phyloP scores from a whole-genome alignment of 306 rosid species.

The barrel medic (Medicago truncatula) region DNA sequence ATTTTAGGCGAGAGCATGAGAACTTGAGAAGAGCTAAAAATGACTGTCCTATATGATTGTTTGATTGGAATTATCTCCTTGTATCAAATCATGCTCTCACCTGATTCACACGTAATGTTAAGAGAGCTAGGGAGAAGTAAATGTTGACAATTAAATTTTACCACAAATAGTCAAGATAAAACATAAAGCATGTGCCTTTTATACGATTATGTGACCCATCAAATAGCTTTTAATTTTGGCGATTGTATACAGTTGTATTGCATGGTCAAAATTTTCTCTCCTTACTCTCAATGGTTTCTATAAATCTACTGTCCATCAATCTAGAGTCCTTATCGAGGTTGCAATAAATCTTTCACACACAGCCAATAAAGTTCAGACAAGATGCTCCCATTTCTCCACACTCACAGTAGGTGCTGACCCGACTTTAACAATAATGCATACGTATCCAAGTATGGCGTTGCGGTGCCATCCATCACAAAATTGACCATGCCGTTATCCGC shows the following conservation, averaged over 20 bases:
- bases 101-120: neutral
- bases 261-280: neutral
- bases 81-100: neutral
- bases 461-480: too few relatives aligned
- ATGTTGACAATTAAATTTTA: neutral
- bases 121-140: neutral
- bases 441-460: too few relatives aligned
- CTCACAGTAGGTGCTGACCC: neutral
- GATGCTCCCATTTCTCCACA: neutral
- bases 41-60: too few relatives aligned
- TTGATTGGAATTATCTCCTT: neutral
- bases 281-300: neutral
- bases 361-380: neutral
- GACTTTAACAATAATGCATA: neutral
- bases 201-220: neutral
- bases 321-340: neutral
- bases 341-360: neutral
- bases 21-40: too few relatives aligned
- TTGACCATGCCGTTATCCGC: too few relatives aligned
- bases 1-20: too few relatives aligned
- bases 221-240: neutral
- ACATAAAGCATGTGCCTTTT: slow-evolving; percentile 1
- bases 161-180: neutral
- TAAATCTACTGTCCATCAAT: neutral
- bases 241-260: neutral